Evolutionary conservation across 2,329 filamentous ascomycete genomes (phyloP), one percentile per base, ranked within the genome.

Genomic region (Periconia macrospinosa): DNA sequence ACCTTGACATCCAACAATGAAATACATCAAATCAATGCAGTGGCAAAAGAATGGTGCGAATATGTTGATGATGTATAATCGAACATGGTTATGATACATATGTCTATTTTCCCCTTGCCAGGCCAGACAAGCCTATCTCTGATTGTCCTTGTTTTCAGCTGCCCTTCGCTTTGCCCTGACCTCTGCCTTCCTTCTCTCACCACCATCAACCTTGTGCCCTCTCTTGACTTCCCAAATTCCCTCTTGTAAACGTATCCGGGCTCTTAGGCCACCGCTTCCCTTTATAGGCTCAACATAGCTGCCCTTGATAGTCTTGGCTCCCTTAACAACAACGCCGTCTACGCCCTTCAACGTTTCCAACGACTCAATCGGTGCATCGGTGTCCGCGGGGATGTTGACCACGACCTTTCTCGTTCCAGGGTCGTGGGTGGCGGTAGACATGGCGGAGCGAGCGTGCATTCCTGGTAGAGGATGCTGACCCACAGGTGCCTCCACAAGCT

Each of bases 151-250:
- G 62, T 90, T 87, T 78, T 92, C 90, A 35, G 86, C 86, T 48
- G 89, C 86, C 60, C 88, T 84, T 78, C 86, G 88, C 86, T 96
- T 96, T 65, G 92, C 91, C 66, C 90, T 83, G 49, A 97, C 87
- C 78, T 96, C 88, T 15, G 89, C 90, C 73, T 84, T 86, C 75
- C 94, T 85, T 74, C 94, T 87, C 81, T 99, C 94, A 81, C 94
- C 94, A 69, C 94, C 94, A 76, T 97, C 92, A 62, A 99, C 87
- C 86, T 97, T 97, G 68, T 86, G 86, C 27, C 94, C 93, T 66
- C 87, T 83, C 71, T 83, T 87, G 67, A 92, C 82, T 79, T 97
- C 93, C 94, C 93, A 97, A 80, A 97, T 88, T 10, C 93, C 92
- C 73, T 97, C 92, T 52, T 87, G 85, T 19, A 90, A 82, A 58